These are phyloP conservation scores for Microstroma glucosiphilum DNA, from an alignment of 1,284 basidiomycete species.

Conservation along the genomic window DNA sequence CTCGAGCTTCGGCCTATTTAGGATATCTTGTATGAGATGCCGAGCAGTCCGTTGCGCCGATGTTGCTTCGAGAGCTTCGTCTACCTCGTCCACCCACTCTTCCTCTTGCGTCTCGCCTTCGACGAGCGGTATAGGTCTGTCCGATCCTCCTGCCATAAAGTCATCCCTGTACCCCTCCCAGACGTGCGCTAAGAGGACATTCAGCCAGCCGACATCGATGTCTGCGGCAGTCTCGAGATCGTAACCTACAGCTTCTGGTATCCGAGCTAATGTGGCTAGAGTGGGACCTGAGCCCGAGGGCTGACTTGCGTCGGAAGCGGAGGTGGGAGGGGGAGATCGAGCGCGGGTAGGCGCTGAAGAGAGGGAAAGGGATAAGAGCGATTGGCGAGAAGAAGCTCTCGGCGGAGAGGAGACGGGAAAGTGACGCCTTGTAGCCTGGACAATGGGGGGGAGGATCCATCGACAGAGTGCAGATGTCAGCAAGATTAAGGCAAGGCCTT, in stretches of 20 bases:
- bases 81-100: constrained; percentile 1
- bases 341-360: constrained; percentile 1
- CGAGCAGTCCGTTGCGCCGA: constrained; percentile 27
- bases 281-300: neutral
- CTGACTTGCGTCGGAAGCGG: neutral
- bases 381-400: neutral
- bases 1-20: constrained; percentile 24
- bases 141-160: constrained; percentile 49
- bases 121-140: constrained; percentile 47
- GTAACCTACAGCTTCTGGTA: constrained; percentile 2
- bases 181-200: constrained; percentile 58
- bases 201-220: constrained; percentile 55
- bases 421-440: neutral
- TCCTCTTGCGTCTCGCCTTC: constrained; percentile 9
- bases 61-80: constrained; percentile 13
- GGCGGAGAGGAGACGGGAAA: neutral
- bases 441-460: too few species aligned
- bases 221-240: constrained; percentile 3
- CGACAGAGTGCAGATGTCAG: too few species aligned
- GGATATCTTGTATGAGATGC: constrained; percentile 41
- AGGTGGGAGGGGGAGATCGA: neutral
- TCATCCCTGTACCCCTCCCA: constrained; percentile 50
- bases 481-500: neutral
- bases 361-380: constrained; percentile 6
- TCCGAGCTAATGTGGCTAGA: neutral